Percentiles rank a stretch among this genome's conserved stretches.
phyloP scores from a whole-genome alignment of 2,329 filamentous ascomycete species.

The Trichoderma citrinoviride region DNA sequence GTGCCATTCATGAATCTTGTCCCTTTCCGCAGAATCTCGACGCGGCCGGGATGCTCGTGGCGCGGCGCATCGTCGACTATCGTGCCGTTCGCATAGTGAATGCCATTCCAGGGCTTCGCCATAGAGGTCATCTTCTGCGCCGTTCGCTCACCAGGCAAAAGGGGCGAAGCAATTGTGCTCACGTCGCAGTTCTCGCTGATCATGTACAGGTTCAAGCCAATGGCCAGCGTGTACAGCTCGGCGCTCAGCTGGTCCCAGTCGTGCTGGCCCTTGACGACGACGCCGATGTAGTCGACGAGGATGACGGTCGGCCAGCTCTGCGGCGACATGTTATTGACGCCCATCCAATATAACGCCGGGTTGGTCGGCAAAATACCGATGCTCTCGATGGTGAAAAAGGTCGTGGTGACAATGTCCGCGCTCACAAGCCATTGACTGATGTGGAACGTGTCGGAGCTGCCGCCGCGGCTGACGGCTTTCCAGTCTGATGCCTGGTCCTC shows the following conservation, averaged over 20 bases:
- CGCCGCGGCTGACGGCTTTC: conserved; percentile 26
- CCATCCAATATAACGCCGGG: conserved; percentile 37
- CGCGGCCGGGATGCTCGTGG: conserved; percentile 25
- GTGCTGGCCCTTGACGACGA: conserved; percentile 29
- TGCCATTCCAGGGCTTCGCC: conserved; percentile 29
- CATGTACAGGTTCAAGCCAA: conserved; percentile 34
- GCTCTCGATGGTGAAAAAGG: conserved; percentile 29
- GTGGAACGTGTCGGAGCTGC: conserved; percentile 28
- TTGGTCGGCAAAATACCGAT: conserved; percentile 36
- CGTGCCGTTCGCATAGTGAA: conserved; percentile 35
- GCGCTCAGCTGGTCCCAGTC: conserved; percentile 33
- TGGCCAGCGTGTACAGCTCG: conserved; percentile 33
- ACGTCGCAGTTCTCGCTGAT: conserved; percentile 36
- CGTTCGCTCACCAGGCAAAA: conserved; percentile 21
- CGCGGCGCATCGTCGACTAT: conserved; percentile 28
- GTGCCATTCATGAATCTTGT: conserved; percentile 31
- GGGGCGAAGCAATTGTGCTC: conserved; percentile 26
- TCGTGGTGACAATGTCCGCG: conserved; percentile 30
- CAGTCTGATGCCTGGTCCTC: conserved; percentile 28
- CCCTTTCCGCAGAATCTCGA: conserved; percentile 28
- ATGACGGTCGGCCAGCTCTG: conserved; percentile 34
- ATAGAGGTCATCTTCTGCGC: background rate
- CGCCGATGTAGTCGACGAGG: conserved; percentile 34
- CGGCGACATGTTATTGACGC: conserved; percentile 31
- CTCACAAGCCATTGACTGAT: conserved; percentile 36